Evolutionary conservation across 331 rosid species (phyloP).

Genomic region (Saraca asoca): DNA sequence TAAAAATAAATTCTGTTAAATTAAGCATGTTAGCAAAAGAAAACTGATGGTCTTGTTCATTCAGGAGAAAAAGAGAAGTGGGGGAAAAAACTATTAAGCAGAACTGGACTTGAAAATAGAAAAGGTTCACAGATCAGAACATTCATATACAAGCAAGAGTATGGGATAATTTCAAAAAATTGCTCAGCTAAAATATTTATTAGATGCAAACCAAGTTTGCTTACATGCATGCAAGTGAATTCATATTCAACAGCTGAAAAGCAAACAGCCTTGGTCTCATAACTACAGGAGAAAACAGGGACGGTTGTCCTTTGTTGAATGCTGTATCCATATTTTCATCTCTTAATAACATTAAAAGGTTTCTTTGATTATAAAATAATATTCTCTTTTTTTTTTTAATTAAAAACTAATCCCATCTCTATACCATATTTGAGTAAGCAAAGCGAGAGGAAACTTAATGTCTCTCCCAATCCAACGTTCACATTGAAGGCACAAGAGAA

Average conservation of each 20-base stretch:
- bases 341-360: constrained; percentile 17
- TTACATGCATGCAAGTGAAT: constrained; percentile 17
- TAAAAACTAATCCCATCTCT: background rate
- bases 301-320: constrained; percentile 19
- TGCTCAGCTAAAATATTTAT: background rate
- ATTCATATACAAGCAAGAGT: constrained; percentile 18
- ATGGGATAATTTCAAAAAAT: background rate
- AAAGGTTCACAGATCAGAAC: constrained; percentile 35
- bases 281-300: background rate
- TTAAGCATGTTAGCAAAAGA: constrained; percentile 3
- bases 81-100: background rate
- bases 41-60: constrained; percentile 10
- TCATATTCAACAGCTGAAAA: constrained; percentile 21
- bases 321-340: constrained; percentile 2
- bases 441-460: constrained; percentile 11
- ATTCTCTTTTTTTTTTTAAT: background rate
- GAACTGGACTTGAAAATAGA: constrained; percentile 1
- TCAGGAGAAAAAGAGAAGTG: constrained; percentile 16
- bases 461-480: background rate
- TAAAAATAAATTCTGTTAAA: constrained; percentile 14
- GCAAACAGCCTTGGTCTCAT: background rate
- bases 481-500: constrained; percentile 12
- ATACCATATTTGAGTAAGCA: constrained; percentile 6
- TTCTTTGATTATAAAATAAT: constrained; percentile 16
- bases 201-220: constrained; percentile 17